A percentile compares a stretch with the other conserved stretches of the same genome.
These are phyloP conservation scores for Apostasia shenzhenica DNA, from an alignment of 106 monocot species.

Conservation along the genomic window DNA sequence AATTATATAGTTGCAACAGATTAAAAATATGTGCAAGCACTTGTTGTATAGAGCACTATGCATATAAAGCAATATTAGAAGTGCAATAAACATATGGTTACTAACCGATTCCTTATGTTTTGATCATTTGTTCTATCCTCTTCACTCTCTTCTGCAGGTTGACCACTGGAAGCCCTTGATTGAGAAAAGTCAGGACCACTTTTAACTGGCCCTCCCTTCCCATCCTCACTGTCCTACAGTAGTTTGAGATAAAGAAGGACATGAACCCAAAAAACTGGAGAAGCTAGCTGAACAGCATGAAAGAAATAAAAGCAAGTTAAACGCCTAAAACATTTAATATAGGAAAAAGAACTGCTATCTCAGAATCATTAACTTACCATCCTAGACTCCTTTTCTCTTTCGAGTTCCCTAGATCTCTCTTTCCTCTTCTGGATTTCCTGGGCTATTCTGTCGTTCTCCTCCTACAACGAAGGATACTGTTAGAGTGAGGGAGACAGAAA, in stretches of 20 bases:
- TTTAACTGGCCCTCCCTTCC: conserved; percentile 11
- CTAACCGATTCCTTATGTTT: conserved; percentile 41
- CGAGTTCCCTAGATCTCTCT: conserved; percentile 56
- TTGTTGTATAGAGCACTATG: no score
- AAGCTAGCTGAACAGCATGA: conserved; percentile 83
- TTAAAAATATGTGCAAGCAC: no score
- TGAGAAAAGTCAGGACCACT: conserved; percentile 8
- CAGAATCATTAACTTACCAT: conserved; percentile 37
- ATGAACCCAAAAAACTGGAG: conserved; percentile 88
- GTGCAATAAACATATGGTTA: not conserved
- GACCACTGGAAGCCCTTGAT: conserved; percentile 16
- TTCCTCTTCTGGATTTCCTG: conserved; percentile 77
- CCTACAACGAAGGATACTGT: conserved; percentile 22
- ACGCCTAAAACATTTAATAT: conserved; percentile 9
- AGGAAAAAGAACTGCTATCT: conserved; percentile 11
- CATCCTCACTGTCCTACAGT: conserved; percentile 74
- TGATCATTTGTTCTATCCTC: conserved; percentile 20
- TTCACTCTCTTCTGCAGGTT: conserved; percentile 37
- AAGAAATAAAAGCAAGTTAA: conserved; percentile 38
- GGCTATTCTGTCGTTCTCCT: conserved; percentile 62
- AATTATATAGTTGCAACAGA: no score
- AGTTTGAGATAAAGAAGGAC: conserved; percentile 91
- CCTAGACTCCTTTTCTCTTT: conserved; percentile 36
- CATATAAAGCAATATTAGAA: no score
- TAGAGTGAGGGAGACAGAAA: not conserved